These are phyloP conservation scores for Heliocybe sulcata DNA, from an alignment of 1,284 basidiomycete species.

Conservation along the genomic window DNA sequence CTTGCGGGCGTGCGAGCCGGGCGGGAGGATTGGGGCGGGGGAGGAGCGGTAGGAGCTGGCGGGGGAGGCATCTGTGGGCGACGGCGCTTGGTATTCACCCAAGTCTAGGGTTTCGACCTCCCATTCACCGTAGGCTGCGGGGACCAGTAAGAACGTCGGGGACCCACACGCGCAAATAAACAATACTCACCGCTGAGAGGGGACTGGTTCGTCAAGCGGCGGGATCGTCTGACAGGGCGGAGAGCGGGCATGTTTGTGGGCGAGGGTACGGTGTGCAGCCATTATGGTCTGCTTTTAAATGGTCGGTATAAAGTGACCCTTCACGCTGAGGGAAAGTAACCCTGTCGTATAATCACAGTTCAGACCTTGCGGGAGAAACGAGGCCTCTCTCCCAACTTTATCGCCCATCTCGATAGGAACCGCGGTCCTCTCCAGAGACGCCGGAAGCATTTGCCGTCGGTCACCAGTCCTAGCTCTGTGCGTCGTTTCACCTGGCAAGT, in stretches of 20 bases:
- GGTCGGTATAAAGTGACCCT: neutral
- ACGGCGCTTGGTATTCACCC: slow-evolving; percentile 14
- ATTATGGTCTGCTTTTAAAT: slow-evolving; percentile 21
- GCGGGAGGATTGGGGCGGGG: slow-evolving; percentile 11
- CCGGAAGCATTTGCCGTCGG: too few relatives aligned
- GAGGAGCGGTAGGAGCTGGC: neutral
- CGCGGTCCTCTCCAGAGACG: neutral
- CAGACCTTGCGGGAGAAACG: slow-evolving; percentile 22
- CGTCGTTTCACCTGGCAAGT: too few relatives aligned
- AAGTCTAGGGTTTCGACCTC: slow-evolving; percentile 8
- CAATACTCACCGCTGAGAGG: slow-evolving; percentile 15
- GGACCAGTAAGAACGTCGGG: slow-evolving; percentile 9
- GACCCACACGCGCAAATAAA: slow-evolving; percentile 7
- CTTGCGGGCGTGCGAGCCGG: slow-evolving; percentile 33
- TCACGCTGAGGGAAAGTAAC: slow-evolving; percentile 9
- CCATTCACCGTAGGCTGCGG: neutral
- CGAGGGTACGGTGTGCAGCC: neutral
- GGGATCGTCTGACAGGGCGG: slow-evolving; percentile 27
- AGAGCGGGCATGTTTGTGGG: slow-evolving; percentile 22
- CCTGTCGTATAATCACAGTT: slow-evolving; percentile 29
- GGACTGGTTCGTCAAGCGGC: slow-evolving; percentile 29
- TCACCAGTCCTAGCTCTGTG: too few relatives aligned
- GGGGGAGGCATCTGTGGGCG: neutral
- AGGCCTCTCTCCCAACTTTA: slow-evolving; percentile 12
- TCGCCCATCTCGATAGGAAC: slow-evolving; percentile 4